Conservation (phyloP, 1,284 basidiomycete genomes). For the Trichosporon sp. region DNA sequence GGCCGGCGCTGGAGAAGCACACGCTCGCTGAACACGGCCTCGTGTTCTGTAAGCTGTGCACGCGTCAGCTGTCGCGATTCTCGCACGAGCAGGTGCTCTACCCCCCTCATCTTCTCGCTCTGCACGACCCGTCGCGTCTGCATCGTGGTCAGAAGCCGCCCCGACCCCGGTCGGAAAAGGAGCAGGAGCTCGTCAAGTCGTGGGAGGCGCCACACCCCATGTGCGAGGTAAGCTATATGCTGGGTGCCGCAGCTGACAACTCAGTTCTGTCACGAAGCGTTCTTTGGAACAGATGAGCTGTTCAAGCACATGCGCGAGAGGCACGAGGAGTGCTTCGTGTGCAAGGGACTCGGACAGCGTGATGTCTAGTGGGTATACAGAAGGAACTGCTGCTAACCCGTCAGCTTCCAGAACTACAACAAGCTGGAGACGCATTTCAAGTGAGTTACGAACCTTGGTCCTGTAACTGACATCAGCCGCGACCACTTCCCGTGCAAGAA, state of each 20-base stretch:
- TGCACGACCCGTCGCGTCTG: conserved; percentile 76
- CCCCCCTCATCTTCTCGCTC: conserved; percentile 66
- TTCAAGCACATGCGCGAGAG: conserved; percentile 89
- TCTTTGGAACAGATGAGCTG: conserved; percentile 89
- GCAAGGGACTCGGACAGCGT: conserved; percentile 74
- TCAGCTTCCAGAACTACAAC: conserved; percentile 76
- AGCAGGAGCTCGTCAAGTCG: conserved; percentile 50
- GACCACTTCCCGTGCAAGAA: conserved; percentile 79
- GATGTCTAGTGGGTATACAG: conserved; percentile 76
- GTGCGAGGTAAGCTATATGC: conserved; percentile 58
- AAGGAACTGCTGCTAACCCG: conserved; percentile 11
- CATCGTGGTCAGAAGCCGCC: conserved; percentile 58
- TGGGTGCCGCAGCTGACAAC: conserved; percentile 46
- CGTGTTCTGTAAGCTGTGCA: conserved; percentile 85
- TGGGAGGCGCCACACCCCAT: conserved; percentile 58
- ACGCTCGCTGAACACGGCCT: conserved; percentile 65
- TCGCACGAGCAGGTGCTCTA: conserved; percentile 92
- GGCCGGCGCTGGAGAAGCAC: conserved; percentile 80
- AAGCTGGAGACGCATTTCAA: conserved; percentile 64
- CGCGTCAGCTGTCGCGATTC: conserved; percentile 90
- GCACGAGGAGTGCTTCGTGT: conserved; percentile 97
- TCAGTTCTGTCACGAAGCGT: conserved; percentile 85
- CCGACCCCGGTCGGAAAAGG: conserved; percentile 45
- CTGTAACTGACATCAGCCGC: conserved; percentile 39
- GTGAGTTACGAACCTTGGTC: conserved; percentile 31